phyloP scores from a whole-genome alignment of 257 asterid genomes.

The Jaltomata sinuosa region DNA sequence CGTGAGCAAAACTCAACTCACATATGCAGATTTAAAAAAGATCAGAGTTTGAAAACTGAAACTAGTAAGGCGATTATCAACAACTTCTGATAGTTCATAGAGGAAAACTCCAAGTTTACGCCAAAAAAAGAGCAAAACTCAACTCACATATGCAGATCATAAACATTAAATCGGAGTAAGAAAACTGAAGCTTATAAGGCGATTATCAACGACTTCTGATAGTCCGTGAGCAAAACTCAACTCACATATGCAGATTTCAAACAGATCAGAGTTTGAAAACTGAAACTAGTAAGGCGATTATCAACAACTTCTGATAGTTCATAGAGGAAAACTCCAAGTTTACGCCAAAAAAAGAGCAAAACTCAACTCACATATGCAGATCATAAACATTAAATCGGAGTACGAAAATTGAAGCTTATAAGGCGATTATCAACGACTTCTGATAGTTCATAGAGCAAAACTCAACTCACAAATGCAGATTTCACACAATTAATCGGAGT shows the following conservation, averaged over 20 bases:
- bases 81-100: neutral
- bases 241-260: neutral
- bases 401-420: neutral
- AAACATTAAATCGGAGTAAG: neutral
- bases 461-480: neutral
- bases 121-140: neutral
- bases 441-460: neutral
- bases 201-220: neutral
- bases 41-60: neutral
- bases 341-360: no score
- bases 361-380: neutral
- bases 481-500: neutral
- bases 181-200: neutral
- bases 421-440: neutral
- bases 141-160: neutral
- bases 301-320: neutral
- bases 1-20: neutral
- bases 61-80: neutral
- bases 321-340: no score
- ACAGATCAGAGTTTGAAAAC: no score
- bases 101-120: no score
- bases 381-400: neutral
- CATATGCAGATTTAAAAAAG: neutral
- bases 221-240: neutral
- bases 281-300: no score